Base-by-base conservation (phyloP, 2,329 filamentous ascomycete genomes). In the Parastagonospora avenae region DNA sequence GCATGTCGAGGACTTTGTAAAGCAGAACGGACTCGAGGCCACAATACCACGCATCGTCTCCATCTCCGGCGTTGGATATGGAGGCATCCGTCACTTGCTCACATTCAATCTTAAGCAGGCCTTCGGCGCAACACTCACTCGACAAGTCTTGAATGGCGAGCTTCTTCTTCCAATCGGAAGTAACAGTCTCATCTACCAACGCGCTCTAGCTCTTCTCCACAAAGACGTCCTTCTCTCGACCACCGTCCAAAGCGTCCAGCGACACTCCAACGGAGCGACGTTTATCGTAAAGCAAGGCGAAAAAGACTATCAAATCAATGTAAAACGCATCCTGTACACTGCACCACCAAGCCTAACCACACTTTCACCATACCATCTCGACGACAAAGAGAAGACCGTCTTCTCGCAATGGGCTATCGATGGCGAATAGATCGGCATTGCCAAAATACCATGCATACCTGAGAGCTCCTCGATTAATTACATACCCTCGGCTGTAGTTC, bases 1-100 rank as follows among this genome's bases (percentile, higher is more conserved):
- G 4, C 74, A 79, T 1, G 82, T 80, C 49, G 74, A 76, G 14
- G 72, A 81, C 2, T 83, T 82, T 52, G 70, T 79, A 7, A 64
- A 72, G 32, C 80, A 79, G 60, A 74, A 82, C 7, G 33, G 47
- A 7, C 42, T 67, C 8, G 54, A 60, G 41, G 56, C 52, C 10
- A 57, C 59, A 1, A 48, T 61, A 2, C 60, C 62, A 10, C 50
- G 55, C 0, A 65, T 64, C 28, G 44, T 55, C 11, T 29, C 48
- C 0, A 57, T 65, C n/a, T 62, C 60, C 2, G 59, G 55, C 15
- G 48, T 63, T 2, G 62, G 64, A 10, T 47, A 57, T 33, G 62
- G 64, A 2, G 59, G 59, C 8, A 35, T 66, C 11, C 41, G 50
- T 4, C n/a, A 54, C 8, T n/a, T 59, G 8, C 42, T 61, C 6